Evolutionary conservation across 192 early-diverging fungal genomes (phyloP).

Genomic region (Coemansia reversa): DNA sequence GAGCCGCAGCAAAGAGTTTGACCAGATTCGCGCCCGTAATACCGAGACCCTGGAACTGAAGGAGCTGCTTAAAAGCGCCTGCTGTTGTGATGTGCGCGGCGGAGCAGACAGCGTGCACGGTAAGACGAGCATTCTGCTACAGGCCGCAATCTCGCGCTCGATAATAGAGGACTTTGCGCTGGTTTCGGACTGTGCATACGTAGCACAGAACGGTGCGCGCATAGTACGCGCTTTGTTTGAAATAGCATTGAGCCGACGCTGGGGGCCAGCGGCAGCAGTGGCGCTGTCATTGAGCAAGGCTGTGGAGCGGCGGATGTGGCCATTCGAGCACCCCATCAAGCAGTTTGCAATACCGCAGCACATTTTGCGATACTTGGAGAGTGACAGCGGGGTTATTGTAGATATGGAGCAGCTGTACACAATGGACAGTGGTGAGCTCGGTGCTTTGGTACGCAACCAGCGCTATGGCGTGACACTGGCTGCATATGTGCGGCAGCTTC

Average conservation of each 20-base stretch:
- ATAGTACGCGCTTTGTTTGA: conserved; percentile 95
- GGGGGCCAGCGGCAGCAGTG: conserved; percentile 78
- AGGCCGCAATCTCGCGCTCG: conserved; percentile 78
- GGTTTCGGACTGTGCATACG: conserved; percentile 90
- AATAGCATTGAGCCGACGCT: conserved; percentile 85
- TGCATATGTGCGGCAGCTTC: conserved; percentile 82
- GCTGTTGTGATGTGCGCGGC: conserved; percentile 88
- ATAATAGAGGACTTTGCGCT: conserved; percentile 90
- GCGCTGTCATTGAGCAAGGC: conserved; percentile 84
- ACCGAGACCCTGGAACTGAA: conserved; percentile 83
- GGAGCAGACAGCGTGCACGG: conserved; percentile 77
- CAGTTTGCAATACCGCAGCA: conserved; percentile 76
- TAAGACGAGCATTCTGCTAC: conserved; percentile 94
- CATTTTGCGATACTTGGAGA: conserved; percentile 67
- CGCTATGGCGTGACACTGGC: conserved; percentile 75
- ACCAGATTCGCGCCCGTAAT: conserved; percentile 87
- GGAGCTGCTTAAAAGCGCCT: conserved; percentile 63
- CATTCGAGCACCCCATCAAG: conserved; percentile 81
- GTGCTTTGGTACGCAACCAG: conserved; percentile 78
- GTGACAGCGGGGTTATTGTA: conserved; percentile 17
- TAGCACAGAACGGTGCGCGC: conserved; percentile 91
- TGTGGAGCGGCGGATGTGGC: conserved; percentile 90
- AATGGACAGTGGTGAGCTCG: conserved; percentile 84
- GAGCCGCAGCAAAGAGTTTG: conserved; percentile 89
- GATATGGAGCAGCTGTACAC: conserved; percentile 73